Percentiles rank a stretch among this genome's conserved stretches.
phyloP scores from a whole-genome alignment of 352 stramenopile genomes.

The Globisporangium yorkense region DNA sequence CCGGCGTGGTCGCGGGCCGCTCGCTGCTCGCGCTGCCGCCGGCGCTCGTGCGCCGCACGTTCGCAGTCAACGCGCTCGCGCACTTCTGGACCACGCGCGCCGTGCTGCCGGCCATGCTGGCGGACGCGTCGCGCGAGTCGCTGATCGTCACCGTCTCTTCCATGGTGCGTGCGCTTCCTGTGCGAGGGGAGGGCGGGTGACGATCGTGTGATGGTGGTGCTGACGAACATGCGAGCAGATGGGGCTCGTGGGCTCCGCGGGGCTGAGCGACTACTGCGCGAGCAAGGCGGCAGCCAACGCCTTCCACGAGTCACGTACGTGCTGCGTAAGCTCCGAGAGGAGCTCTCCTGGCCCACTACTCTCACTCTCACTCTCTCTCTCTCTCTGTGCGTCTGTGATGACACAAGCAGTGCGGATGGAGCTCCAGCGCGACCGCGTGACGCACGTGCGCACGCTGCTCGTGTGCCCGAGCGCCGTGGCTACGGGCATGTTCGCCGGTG shows the following conservation, averaged over 20 bases:
- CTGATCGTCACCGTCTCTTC: slow-evolving; percentile 75
- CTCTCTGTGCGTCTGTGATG: not conserved
- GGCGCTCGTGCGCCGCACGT: slow-evolving; percentile 41
- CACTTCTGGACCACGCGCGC: slow-evolving; percentile 73
- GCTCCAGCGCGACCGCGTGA: slow-evolving; percentile 49
- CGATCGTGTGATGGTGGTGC: not conserved
- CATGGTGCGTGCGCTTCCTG: slow-evolving; percentile 26
- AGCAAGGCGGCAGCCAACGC: slow-evolving; percentile 70
- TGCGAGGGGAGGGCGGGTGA: too few relatives aligned
- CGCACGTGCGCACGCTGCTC: slow-evolving; percentile 59
- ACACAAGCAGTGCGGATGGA: slow-evolving; percentile 57
- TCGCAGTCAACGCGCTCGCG: slow-evolving; percentile 56
- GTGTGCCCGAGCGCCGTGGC: slow-evolving; percentile 68
- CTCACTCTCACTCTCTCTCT: not conserved
- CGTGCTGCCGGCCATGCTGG: slow-evolving; percentile 61
- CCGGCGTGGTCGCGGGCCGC: slow-evolving; percentile 41
- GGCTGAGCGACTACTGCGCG: slow-evolving; percentile 69
- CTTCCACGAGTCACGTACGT: slow-evolving; percentile 61
- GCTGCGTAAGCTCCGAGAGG: too few relatives aligned
- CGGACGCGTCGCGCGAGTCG: slow-evolving; percentile 18
- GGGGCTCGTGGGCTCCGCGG: slow-evolving; percentile 55
- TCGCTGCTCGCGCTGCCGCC: slow-evolving; percentile 32
- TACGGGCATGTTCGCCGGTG: slow-evolving; percentile 75
- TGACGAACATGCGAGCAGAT: slow-evolving; percentile 26
- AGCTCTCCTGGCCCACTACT: too few relatives aligned